Evolutionary conservation across 169 alveolate species (phyloP), one percentile per base, ranked within the genome.

Genomic region (Cryptosporidium bovis): DNA sequence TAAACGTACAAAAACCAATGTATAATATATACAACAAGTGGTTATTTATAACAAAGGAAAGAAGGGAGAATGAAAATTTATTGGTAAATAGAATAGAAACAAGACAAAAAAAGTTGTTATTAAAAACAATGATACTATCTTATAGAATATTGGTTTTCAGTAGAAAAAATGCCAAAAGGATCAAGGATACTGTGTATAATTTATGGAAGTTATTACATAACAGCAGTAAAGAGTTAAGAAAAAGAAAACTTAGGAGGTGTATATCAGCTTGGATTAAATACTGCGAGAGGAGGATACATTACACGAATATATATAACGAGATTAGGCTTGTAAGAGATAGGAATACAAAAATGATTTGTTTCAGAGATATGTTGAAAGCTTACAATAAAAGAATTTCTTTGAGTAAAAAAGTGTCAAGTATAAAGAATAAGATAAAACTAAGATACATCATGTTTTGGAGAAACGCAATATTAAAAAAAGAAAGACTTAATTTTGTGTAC

Each of bases 1-100:
- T 77, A n/a, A 46, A 15, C 3, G 31, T 20, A 24, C 44, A 10
- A 20, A 77, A 24, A 18, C 87, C 87, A 16, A 16, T 77, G n/a
- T n/a, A 13, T 6, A 36, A 15, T 7, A 20, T 60, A 8, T 10
- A 58, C 2, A 4, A 1, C n/a, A 13, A 27, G 16, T 77, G 87
- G 87, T 15, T 16, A 34, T 4, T 16, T 8, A 36, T 0, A 10
- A 24, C 60, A 20, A 18, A 2, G 1, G 24, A 44, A 16, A 77
- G 64, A 46, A 16, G 24, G 50, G 18, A 13, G 2, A 46, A 44
- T 15, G 65, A 60, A 29, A 24, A 29, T 3, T 31, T 34, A 18
- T 15, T 77, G 18, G 2, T 5, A 5, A 53, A 3, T 2, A 51
- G 24, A 29, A 16, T 50, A 0, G 2, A 15, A 10, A 13, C 15